Conservation (phyloP, 176 grass and related monocot species). For the Aegilops tauschii region DNA sequence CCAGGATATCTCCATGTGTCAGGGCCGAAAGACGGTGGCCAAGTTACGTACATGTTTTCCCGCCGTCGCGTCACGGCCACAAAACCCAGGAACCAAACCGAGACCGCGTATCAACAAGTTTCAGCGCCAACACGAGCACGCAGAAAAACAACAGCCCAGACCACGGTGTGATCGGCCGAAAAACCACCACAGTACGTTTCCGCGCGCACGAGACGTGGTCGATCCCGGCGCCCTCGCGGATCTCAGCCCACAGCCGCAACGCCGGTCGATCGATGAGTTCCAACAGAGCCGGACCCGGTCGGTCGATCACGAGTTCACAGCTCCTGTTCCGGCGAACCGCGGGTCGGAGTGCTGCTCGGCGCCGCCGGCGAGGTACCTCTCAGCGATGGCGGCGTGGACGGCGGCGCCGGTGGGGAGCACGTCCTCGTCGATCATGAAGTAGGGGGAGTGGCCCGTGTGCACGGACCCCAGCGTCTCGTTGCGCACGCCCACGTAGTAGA, state of each 20-base stretch:
- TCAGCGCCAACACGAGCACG: not conserved
- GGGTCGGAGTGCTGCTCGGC: not conserved
- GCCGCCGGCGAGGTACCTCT: constrained; percentile 62
- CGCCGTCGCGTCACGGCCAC: not conserved
- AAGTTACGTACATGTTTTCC: too few relatives aligned
- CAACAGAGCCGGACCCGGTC: not conserved
- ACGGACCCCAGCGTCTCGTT: constrained; percentile 82
- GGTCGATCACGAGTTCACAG: not conserved
- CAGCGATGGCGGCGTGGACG: constrained; percentile 84
- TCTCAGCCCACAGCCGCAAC: not conserved
- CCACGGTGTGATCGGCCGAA: not conserved
- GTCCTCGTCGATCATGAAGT: constrained; percentile 97
- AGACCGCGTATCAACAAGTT: not conserved
- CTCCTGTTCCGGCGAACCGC: not conserved
- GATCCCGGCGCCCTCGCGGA: too few relatives aligned
- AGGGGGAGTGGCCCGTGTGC: constrained; percentile 59
- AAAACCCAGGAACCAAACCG: not conserved
- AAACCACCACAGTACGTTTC: not conserved
- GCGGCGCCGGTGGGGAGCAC: constrained; percentile 84
- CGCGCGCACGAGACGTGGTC: too few relatives aligned
- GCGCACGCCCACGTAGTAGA: constrained; percentile 85
- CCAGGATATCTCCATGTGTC: too few relatives aligned
- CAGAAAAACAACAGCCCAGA: not conserved
- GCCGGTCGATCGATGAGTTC: not conserved
- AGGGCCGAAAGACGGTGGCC: too few relatives aligned